Conservation (phyloP, 1,284 basidiomycete genomes). For the Sanguinoderma infundibulare region DNA sequence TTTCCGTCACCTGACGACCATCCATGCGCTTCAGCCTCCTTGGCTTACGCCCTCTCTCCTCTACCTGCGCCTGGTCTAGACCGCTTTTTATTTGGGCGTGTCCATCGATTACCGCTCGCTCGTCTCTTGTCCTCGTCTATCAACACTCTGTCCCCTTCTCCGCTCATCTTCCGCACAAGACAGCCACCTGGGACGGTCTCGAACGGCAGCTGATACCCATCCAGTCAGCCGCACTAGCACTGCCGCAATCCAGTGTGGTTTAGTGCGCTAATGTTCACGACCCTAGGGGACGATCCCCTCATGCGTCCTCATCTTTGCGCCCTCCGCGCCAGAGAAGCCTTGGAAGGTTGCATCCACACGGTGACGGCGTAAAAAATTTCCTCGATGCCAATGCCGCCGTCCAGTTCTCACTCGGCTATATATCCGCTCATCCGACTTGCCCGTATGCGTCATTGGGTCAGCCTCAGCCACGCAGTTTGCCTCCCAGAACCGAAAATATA, state of each 20-base stretch:
- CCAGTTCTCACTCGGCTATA: not conserved
- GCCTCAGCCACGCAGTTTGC: not conserved
- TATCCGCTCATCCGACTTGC: not conserved
- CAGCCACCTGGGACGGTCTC: not conserved
- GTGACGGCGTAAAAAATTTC: not conserved
- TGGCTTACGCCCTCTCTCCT: not conserved
- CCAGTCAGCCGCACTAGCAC: not conserved
- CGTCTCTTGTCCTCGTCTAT: not conserved
- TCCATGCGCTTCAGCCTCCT: not conserved
- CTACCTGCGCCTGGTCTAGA: not conserved
- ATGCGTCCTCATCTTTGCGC: not conserved
- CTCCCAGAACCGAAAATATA: not conserved
- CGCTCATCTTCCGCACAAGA: not conserved
- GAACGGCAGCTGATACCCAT: not conserved
- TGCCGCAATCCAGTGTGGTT: not conserved
- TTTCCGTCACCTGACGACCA: not conserved
- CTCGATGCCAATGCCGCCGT: not conserved
- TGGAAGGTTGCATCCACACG: not conserved
- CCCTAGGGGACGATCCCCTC: not conserved
- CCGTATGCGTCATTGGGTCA: not conserved
- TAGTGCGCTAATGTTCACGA: not conserved
- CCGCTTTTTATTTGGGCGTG: not conserved
- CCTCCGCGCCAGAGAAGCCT: not conserved
- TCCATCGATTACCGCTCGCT: not conserved
- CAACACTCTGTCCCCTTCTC: not conserved